A percentile compares a stretch with the other conserved stretches of the same genome.
Evolutionary conservation across 2,329 filamentous ascomycete genomes (phyloP).

Genomic region (Clarireedia homoeocarpa): DNA sequence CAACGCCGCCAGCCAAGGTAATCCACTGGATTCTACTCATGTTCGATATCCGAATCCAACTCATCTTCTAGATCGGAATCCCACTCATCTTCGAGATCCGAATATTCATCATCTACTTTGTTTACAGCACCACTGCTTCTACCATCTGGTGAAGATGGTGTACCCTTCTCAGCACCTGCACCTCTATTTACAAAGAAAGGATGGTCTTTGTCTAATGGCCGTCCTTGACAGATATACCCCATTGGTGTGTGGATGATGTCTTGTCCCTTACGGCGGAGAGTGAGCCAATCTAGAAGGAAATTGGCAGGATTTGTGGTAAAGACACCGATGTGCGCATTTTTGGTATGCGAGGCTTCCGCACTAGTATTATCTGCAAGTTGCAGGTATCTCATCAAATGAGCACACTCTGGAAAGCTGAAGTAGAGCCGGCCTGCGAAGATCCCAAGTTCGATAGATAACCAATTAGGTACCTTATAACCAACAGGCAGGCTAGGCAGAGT

Average conservation of each 20-base stretch:
- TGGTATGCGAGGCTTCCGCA: neutral
- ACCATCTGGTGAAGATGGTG: no score
- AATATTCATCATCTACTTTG: no score
- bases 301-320: conserved; percentile 29
- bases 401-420: conserved; percentile 43
- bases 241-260: conserved; percentile 53
- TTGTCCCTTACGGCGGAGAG: conserved; percentile 44
- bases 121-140: no score
- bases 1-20: no score
- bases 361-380: conserved; percentile 13
- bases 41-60: no score
- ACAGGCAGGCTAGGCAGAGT: conserved; percentile 39
- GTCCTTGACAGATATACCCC: conserved; percentile 27
- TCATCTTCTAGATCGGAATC: no score
- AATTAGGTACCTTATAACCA: conserved; percentile 37
- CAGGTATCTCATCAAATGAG: conserved; percentile 22
- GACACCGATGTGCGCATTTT: conserved; percentile 18
- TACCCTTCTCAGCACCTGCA: no score
- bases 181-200: no score
- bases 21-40: no score
- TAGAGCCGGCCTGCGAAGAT: conserved; percentile 55
- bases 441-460: conserved; percentile 51
- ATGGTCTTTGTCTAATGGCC: no score
- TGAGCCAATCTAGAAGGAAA: conserved; percentile 51
- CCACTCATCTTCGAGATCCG: no score